Evolutionary conservation across 352 stramenopile species (phyloP).

Genomic region (Phytophthora podocarpi): DNA sequence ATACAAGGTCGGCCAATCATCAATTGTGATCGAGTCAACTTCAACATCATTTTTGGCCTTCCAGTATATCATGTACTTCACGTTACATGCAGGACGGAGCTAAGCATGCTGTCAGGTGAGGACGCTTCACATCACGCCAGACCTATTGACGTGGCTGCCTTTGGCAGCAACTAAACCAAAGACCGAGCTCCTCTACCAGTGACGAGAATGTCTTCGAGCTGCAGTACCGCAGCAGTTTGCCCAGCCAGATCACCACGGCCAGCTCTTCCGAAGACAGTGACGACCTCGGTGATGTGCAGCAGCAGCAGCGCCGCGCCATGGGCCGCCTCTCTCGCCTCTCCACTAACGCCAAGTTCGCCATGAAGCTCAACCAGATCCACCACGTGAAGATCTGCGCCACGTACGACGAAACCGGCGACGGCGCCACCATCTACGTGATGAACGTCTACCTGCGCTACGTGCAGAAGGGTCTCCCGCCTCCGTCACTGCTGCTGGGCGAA

Average conservation of each 20-base stretch:
- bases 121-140: too few species aligned
- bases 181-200: background rate
- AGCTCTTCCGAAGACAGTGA: slow-evolving; percentile 20
- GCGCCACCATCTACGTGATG: slow-evolving; percentile 59
- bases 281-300: slow-evolving; percentile 1
- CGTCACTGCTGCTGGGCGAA: slow-evolving; percentile 12
- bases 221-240: slow-evolving; percentile 15
- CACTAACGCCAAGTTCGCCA: slow-evolving; percentile 48
- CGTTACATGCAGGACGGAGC: too few species aligned
- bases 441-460: slow-evolving; percentile 50
- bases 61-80: too few species aligned
- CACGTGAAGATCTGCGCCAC: slow-evolving; percentile 44
- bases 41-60: too few species aligned
- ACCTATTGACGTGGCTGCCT: too few species aligned
- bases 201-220: slow-evolving; percentile 10
- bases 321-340: slow-evolving; percentile 47
- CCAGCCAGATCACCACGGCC: slow-evolving; percentile 17
- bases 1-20: too few species aligned
- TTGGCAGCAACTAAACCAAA: too few species aligned
- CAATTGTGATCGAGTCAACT: too few species aligned
- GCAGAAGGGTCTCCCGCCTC: slow-evolving; percentile 55
- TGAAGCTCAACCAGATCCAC: slow-evolving; percentile 68
- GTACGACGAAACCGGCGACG: slow-evolving; percentile 37
- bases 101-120: too few species aligned
- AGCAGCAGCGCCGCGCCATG: background rate